Percentiles rank a stretch among this genome's conserved stretches.
Conservation (phyloP, 139 green algal genomes). For the Klebsormidium nitens region DNA sequence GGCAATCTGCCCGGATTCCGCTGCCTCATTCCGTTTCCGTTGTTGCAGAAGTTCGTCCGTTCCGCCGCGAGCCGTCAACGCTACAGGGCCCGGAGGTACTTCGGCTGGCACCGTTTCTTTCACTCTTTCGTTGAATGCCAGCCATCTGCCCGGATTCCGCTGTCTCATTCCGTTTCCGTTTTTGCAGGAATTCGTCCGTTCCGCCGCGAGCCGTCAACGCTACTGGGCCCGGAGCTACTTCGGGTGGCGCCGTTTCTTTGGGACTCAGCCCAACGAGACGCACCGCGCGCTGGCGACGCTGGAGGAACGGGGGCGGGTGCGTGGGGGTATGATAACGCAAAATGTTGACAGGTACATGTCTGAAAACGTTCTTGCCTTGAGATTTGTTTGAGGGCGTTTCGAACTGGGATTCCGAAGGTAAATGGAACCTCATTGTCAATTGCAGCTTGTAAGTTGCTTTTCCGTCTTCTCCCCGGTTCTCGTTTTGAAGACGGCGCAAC, state of each 20-base stretch:
- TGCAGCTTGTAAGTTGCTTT: no score
- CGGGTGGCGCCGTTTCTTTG: conserved; percentile 74
- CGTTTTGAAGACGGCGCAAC: no score
- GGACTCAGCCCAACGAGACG: conserved; percentile 55
- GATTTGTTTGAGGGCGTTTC: neutral
- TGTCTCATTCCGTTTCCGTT: neutral
- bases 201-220: conserved; percentile 41
- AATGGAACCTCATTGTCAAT: no score
- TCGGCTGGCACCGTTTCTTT: conserved; percentile 71
- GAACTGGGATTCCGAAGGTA: conserved; percentile 1
- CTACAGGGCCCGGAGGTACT: conserved; percentile 81
- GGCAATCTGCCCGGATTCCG: no score
- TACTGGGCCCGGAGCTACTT: conserved; percentile 86
- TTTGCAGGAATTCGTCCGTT: conserved; percentile 74
- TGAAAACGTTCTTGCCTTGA: neutral
- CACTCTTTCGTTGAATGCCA: no score
- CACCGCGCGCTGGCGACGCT: conserved; percentile 59
- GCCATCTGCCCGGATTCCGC: no score
- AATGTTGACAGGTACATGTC: conserved; percentile 86
- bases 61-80: conserved; percentile 42
- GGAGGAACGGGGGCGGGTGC: conserved; percentile 56
- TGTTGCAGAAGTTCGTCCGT: conserved; percentile 65
- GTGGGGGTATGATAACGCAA: conserved; percentile 74
- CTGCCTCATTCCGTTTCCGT: neutral
- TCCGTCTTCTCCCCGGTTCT: no score